Evolutionary conservation across 2,329 filamentous ascomycete genomes (phyloP).

Genomic region (Aureobasidium uvarum): DNA sequence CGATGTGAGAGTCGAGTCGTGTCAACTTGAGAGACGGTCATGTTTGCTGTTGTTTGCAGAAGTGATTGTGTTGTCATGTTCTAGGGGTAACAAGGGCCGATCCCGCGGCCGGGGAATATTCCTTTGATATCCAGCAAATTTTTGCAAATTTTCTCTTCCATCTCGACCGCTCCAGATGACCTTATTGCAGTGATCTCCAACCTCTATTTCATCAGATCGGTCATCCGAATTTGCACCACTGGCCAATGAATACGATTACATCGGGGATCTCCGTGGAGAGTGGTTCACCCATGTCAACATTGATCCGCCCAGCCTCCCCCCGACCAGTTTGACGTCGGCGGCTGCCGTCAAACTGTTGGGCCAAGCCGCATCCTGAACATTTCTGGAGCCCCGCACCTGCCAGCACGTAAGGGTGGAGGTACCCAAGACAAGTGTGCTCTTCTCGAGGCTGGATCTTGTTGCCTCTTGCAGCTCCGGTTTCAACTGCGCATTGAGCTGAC

Average conservation of each 20-base stretch:
- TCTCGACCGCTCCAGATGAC: conserved; percentile 1
- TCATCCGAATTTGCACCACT: not conserved
- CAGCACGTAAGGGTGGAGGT: conserved; percentile 10
- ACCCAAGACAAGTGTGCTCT: not conserved
- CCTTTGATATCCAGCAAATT: not conserved
- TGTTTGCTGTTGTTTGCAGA: not conserved
- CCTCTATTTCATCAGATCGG: not conserved
- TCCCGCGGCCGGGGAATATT: not conserved
- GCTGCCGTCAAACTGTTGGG: conserved; percentile 18
- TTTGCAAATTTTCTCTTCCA: not conserved
- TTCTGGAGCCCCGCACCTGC: conserved; percentile 14
- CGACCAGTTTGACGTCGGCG: conserved; percentile 12
- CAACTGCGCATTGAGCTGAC: not conserved
- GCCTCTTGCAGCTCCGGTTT: conserved; percentile 3
- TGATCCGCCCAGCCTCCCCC: conserved; percentile 3
- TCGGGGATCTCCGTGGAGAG: not conserved
- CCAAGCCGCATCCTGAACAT: not conserved
- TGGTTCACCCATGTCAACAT: not conserved
- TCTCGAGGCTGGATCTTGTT: not conserved
- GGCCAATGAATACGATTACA: not conserved
- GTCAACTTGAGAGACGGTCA: not conserved
- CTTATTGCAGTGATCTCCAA: not conserved
- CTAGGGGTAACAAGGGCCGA: not conserved
- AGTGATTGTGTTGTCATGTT: not conserved
- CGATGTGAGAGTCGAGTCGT: not conserved